phyloP scores from a whole-genome alignment of 176 grass and related monocot species.

The Olyra latifolia region DNA sequence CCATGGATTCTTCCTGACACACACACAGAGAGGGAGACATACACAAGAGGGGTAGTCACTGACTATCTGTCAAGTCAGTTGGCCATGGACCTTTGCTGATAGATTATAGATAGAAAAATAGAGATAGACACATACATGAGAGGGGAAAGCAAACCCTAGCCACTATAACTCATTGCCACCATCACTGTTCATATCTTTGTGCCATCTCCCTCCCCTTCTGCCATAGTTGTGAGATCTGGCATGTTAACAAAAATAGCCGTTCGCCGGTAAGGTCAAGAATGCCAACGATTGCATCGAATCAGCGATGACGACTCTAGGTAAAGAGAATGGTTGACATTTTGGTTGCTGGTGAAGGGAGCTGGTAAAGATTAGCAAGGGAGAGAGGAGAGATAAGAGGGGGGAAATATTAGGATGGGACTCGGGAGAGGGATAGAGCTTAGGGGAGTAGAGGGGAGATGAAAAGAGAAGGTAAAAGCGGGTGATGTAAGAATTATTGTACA shows the following conservation, averaged over 20 bases:
- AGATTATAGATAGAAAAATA: not conserved
- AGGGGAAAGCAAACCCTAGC: not conserved
- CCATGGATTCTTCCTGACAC: not conserved
- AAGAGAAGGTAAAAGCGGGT: not conserved
- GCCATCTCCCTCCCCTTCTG: not conserved
- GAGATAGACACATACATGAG: not conserved
- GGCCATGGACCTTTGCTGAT: not conserved
- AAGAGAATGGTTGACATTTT: not conserved
- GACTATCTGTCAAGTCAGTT: not conserved
- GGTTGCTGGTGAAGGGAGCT: not conserved
- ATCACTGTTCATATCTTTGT: not conserved
- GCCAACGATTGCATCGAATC: not conserved
- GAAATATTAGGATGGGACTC: too few relatives aligned
- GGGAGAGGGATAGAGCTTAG: too few relatives aligned
- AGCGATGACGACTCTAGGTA: not conserved
- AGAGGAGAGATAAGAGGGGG: not conserved
- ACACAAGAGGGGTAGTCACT: not conserved
- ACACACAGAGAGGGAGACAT: not conserved
- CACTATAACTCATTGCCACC: not conserved
- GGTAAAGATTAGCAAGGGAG: not conserved
- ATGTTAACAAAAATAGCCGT: not conserved
- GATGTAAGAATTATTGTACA: not conserved
- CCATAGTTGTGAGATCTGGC: not conserved
- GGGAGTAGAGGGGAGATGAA: not conserved
- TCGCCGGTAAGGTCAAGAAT: not conserved